phyloP scores from a whole-genome alignment of 495 filamentous ascomycete genomes.

The Talaromyces stipitatus region DNA sequence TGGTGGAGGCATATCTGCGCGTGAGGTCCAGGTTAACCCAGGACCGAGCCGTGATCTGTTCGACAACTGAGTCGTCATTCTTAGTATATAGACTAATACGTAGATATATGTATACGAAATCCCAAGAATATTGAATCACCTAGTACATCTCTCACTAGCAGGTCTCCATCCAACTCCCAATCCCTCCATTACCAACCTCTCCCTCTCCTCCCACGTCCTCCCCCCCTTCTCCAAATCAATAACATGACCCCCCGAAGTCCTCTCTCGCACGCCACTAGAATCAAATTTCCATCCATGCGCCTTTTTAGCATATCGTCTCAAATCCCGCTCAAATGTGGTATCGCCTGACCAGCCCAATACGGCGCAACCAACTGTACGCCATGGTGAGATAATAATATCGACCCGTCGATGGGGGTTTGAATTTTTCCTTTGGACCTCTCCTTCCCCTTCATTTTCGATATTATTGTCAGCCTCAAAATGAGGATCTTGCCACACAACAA shows the following conservation, averaged over 20 bases:
- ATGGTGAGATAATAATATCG: slow-evolving; percentile 88
- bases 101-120: background rate
- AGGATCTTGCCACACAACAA: slow-evolving; percentile 88
- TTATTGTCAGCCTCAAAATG: slow-evolving; percentile 18
- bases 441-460: background rate
- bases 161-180: slow-evolving; percentile 66
- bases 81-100: background rate
- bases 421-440: slow-evolving; percentile 38
- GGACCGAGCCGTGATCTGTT: background rate
- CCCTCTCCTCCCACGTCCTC: slow-evolving; percentile 58
- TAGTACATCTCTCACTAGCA: slow-evolving; percentile 70
- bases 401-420: slow-evolving; percentile 76
- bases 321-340: slow-evolving; percentile 82
- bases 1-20: background rate
- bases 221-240: slow-evolving; percentile 51
- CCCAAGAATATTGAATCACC: slow-evolving; percentile 28
- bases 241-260: slow-evolving; percentile 55
- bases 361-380: slow-evolving; percentile 81
- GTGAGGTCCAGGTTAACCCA: background rate
- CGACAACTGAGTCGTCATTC: background rate
- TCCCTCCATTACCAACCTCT: slow-evolving; percentile 73
- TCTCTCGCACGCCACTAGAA: slow-evolving; percentile 72
- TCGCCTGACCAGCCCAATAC: slow-evolving; percentile 84
- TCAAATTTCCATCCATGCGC: slow-evolving; percentile 76
- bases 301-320: slow-evolving; percentile 72